Evolutionary conservation across 257 asterid genomes (phyloP), one percentile per base, ranked within the genome.

Genomic region (Lycium barbarum): DNA sequence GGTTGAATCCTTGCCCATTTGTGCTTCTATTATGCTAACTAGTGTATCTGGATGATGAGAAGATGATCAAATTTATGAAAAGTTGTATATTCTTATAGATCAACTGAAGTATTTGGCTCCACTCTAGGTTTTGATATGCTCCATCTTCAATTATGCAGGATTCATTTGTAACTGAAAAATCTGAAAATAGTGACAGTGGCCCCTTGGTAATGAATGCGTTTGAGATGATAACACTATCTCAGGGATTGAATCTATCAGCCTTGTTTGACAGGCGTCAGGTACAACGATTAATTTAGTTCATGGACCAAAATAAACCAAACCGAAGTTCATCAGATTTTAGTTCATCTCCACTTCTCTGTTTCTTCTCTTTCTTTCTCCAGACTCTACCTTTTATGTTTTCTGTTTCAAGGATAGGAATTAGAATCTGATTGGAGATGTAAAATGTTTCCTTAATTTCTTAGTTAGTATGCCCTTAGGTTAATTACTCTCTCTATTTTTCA

Each of bases 141-240:
- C 65, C 14, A 78, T 51, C 35, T 58, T 86, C 74, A 78, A 85
- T 57, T 22, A 61, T 90, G 92, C 95, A 96, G 99, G 98, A 94
- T 80, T 84, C 89, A 84, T 95, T 83, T 89, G 98, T 97, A 80
- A 93, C 87, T 85, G 98, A 97, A 88, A 93, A 94, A 90, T 62
- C 92, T 55, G 90, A 68, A 71, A 87, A 80, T 12, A 85, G 80
- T 74, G 90, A 83, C 58, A 85, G 54, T 84, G 97, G 98, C 83
- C 99, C 99, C 62, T 89, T 94, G 87, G 83, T 91, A 79, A 95
- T 97, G 98, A 97, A 97, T 89, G 99, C 99, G 18, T 95, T 97
- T 90, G 98, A 95, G 92, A 94, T 97, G 98, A 97, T 97, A 74
- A 94, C 99, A 67, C 93, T 97, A 74, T 97, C 99, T 81, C 99